Evolutionary conservation across 1,284 basidiomycete species (phyloP).

Genomic region (Ceratorhiza oryzae-sativae): DNA sequence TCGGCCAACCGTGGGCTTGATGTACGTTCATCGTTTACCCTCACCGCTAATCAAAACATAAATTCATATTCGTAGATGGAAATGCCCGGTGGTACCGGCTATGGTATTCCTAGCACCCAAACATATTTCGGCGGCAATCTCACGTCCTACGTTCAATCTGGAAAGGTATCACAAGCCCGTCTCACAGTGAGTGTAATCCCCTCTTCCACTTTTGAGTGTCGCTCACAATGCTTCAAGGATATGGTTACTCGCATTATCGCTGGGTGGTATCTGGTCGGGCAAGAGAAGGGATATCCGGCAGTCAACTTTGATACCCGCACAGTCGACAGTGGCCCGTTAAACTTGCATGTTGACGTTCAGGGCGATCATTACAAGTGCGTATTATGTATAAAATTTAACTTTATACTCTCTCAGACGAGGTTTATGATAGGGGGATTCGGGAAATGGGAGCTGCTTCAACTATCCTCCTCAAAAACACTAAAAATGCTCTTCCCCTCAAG

Average conservation of each 20-base stretch:
- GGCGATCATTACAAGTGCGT: conserved; percentile 65
- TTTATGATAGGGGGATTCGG: conserved; percentile 58
- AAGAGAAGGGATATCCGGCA: conserved; percentile 63
- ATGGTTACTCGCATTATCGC: conserved; percentile 72
- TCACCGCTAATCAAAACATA: neutral
- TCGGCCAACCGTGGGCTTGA: conserved; percentile 39
- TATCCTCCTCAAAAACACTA: conserved; percentile 81
- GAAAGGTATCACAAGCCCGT: neutral
- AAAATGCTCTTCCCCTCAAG: conserved; percentile 67
- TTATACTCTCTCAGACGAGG: neutral
- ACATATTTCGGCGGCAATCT: conserved; percentile 27
- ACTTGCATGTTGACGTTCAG: conserved; percentile 68
- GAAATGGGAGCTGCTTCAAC: conserved; percentile 78
- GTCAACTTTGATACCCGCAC: conserved; percentile 60
- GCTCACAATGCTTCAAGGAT: conserved; percentile 53
- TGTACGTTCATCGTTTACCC: neutral
- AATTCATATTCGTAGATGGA: conserved; percentile 28
- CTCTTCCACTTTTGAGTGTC: neutral
- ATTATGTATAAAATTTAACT: neutral
- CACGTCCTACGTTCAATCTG: conserved; percentile 15
- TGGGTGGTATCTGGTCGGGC: conserved; percentile 65
- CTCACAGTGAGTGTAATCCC: conserved; percentile 5
- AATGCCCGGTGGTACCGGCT: conserved; percentile 37
- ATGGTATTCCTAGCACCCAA: conserved; percentile 7
- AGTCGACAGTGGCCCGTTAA: conserved; percentile 49